Percentiles rank a stretch among this genome's conserved stretches.
These are phyloP conservation scores for Nicotiana noctiflora DNA, from an alignment of 257 asterid species.

Conservation along the genomic window DNA sequence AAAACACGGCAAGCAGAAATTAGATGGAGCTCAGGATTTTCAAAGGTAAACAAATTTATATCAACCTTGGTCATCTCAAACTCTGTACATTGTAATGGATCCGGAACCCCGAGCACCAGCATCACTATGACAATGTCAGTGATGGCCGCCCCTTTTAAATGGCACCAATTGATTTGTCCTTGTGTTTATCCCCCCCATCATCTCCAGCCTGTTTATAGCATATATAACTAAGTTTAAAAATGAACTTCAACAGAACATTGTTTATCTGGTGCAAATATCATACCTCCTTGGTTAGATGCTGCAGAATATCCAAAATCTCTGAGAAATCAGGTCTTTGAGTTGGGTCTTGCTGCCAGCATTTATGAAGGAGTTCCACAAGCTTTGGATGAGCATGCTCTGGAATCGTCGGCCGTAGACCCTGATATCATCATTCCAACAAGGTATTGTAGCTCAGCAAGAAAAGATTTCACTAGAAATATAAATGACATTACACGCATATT, in stretches of 20 bases:
- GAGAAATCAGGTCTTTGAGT: slow-evolving; percentile 38
- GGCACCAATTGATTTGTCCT: slow-evolving; percentile 29
- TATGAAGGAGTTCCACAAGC: slow-evolving; percentile 33
- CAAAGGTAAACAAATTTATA: neutral
- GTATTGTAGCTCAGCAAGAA: neutral
- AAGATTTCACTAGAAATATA: neutral
- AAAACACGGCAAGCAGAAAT: neutral
- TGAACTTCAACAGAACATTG: neutral
- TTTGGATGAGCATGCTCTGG: slow-evolving; percentile 36
- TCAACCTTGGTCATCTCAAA: slow-evolving; percentile 3
- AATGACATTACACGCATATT: neutral
- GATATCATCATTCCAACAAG: neutral
- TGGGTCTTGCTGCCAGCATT: slow-evolving; percentile 51
- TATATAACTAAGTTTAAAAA: neutral
- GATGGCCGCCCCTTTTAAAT: slow-evolving; percentile 24
- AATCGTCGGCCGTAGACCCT: slow-evolving; percentile 44
- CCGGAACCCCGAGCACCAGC: neutral
- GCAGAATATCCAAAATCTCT: slow-evolving; percentile 31
- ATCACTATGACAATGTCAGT: slow-evolving; percentile 1
- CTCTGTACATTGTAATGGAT: neutral
- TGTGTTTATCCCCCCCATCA: slow-evolving; percentile 25
- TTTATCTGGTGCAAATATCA: neutral
- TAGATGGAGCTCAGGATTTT: neutral
- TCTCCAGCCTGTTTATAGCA: slow-evolving; percentile 24
- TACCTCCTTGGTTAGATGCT: slow-evolving; percentile 32